Base-by-base conservation (phyloP, 176 grass and related monocot species). In the Tuctoria greenei region DNA sequence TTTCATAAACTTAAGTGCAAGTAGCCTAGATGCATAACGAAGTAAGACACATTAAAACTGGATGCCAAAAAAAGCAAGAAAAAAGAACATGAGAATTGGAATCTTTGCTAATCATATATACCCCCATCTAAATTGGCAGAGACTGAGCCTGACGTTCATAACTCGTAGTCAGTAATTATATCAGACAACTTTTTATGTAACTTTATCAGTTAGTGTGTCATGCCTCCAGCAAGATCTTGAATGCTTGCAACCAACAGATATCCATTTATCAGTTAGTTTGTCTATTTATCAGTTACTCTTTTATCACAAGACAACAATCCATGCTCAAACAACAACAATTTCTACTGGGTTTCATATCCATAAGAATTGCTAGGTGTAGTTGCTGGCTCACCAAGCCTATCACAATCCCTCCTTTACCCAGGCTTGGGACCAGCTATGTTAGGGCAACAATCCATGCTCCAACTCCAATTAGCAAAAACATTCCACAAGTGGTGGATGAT, bases 381-480 rank as follows among this genome's bases (percentile, higher is more conserved):
- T n/a, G n/a, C n/a, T n/a, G n/a, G n/a, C n/a, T n/a, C n/a, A n/a
- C n/a, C n/a, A n/a, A n/a, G n/a, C n/a, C n/a, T n/a, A n/a, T n/a
- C n/a, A n/a, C n/a, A n/a, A n/a, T n/a, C n/a, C n/a, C n/a, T n/a
- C n/a, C n/a, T n/a, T n/a, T n/a, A n/a, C n/a, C n/a, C n/a, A n/a
- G n/a, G n/a, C n/a, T n/a, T n/a, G n/a, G n/a, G n/a, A n/a, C n/a
- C n/a, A n/a, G n/a, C n/a, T n/a, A n/a, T n/a, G n/a, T n/a, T n/a
- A n/a, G n/a, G 7, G 21, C 20, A 45, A 26, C 78, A 61, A 75
- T 74, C 86, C 69, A 70, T 75, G 28, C 76, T 83, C 63, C 80
- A 83, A 24, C 76, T 83, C 63, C 80, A 83, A 24, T 72, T 47
- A 68, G 11, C 71, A 83, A 78, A 74, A 51, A 78, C 73, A 69